Evolutionary conservation across 345 rosid species (phyloP).

Genomic region (Turnera subulata): DNA sequence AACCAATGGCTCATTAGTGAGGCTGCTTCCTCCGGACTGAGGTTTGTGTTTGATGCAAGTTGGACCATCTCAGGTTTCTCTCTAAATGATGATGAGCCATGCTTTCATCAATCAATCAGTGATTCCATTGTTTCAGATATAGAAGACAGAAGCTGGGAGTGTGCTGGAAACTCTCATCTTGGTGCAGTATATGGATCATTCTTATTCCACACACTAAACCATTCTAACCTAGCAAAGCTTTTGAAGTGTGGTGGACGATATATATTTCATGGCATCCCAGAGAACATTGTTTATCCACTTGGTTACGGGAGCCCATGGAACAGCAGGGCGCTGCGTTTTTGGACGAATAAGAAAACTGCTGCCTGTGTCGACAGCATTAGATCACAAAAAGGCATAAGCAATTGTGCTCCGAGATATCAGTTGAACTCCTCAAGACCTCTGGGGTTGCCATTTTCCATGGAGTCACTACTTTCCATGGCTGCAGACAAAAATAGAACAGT

Average conservation of each 20-base stretch:
- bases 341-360: conserved; percentile 37
- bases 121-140: conserved; percentile 16
- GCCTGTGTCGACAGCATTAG: conserved; percentile 40
- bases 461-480: conserved; percentile 54
- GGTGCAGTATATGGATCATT: conserved; percentile 63
- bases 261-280: conserved; percentile 36
- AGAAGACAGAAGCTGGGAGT: conserved; percentile 64
- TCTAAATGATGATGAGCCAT: conserved; percentile 21
- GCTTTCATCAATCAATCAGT: conserved; percentile 19
- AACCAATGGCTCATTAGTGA: conserved; percentile 70
- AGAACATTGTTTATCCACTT: conserved; percentile 19
- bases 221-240: conserved; percentile 45
- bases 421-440: conserved; percentile 25
- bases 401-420: conserved; percentile 34
- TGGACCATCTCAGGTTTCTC: conserved; percentile 49
- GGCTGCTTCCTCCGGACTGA: conserved; percentile 48
- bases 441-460: conserved; percentile 52
- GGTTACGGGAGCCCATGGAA: conserved; percentile 20
- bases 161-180: conserved; percentile 61
- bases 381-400: conserved; percentile 24
- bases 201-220: conserved; percentile 39
- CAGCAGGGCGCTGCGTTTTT: conserved; percentile 30
- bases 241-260: conserved; percentile 48
- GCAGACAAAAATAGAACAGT: conserved; percentile 69
- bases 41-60: conserved; percentile 84